Evolutionary conservation across 1,284 basidiomycete genomes (phyloP).

Genomic region (Phlebopus sp.): DNA sequence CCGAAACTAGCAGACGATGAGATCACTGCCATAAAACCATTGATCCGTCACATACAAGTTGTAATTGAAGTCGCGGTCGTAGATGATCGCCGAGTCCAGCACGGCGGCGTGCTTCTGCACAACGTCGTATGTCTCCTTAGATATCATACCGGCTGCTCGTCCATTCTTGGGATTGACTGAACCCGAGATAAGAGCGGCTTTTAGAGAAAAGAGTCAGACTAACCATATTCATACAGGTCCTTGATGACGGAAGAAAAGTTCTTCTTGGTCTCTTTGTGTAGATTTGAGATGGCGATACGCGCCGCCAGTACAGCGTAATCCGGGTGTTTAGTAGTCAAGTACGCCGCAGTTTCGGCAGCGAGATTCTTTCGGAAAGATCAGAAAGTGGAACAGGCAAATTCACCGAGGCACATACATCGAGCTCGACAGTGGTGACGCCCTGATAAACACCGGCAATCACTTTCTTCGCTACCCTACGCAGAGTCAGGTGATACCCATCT

Average conservation of each 20-base stretch:
- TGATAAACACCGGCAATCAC: slow-evolving; percentile 95
- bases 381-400: background rate
- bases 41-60: slow-evolving; percentile 63
- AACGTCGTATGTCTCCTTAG: slow-evolving; percentile 81
- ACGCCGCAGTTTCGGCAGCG: slow-evolving; percentile 95
- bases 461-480: slow-evolving; percentile 80
- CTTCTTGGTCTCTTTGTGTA: slow-evolving; percentile 99
- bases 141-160: slow-evolving; percentile 87
- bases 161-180: slow-evolving; percentile 96
- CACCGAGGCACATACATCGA: slow-evolving; percentile 66
- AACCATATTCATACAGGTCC: slow-evolving; percentile 89
- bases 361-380: slow-evolving; percentile 61
- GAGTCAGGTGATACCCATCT: slow-evolving; percentile 8
- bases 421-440: slow-evolving; percentile 95
- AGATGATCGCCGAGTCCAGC: slow-evolving; percentile 95
- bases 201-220: slow-evolving; percentile 21
- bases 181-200: slow-evolving; percentile 5
- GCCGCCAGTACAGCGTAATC: slow-evolving; percentile 99
- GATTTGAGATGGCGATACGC: slow-evolving; percentile 96
- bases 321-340: slow-evolving; percentile 94
- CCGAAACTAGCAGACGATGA: slow-evolving; percentile 69
- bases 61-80: slow-evolving; percentile 97
- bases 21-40: background rate
- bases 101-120: slow-evolving; percentile 81
- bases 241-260: slow-evolving; percentile 90